Evolutionary conservation across 306 rosid species (phyloP).

Genomic region (Sesbania bispinosa): DNA sequence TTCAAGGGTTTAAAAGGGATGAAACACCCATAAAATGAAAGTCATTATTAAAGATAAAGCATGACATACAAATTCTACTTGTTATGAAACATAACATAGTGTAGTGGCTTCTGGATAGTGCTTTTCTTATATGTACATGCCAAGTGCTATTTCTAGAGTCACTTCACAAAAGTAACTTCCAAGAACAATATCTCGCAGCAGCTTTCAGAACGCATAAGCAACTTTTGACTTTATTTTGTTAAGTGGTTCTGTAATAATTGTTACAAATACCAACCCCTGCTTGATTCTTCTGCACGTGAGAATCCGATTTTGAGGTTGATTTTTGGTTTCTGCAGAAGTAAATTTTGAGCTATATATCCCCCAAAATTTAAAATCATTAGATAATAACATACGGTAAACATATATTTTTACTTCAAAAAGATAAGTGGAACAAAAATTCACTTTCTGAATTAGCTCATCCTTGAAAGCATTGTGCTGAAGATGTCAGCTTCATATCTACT

Average conservation of each 20-base stretch:
- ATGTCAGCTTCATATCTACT: constrained; percentile 42
- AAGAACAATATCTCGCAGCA: too few relatives aligned
- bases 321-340: not conserved
- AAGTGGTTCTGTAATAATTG: not conserved
- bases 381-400: not conserved
- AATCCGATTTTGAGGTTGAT: not conserved
- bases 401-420: not conserved
- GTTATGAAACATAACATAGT: too few relatives aligned
- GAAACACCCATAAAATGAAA: too few relatives aligned
- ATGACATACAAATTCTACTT: too few relatives aligned
- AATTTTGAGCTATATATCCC: too few relatives aligned
- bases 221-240: too few relatives aligned
- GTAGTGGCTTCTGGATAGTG: not conserved
- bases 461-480: constrained; percentile 65
- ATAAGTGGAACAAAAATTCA: constrained; percentile 2
- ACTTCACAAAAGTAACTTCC: not conserved
- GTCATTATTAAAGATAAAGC: too few relatives aligned
- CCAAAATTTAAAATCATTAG: not conserved
- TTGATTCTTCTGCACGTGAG: not conserved
- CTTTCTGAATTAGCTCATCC: constrained; percentile 32
- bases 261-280: not conserved
- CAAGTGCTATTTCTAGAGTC: not conserved
- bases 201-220: too few relatives aligned
- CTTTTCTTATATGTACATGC: not conserved
- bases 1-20: too few relatives aligned